Evolutionary conservation across 176 grass and related monocot genomes (phyloP), one percentile per base, ranked within the genome.

Genomic region (Raddia distichophylla): DNA sequence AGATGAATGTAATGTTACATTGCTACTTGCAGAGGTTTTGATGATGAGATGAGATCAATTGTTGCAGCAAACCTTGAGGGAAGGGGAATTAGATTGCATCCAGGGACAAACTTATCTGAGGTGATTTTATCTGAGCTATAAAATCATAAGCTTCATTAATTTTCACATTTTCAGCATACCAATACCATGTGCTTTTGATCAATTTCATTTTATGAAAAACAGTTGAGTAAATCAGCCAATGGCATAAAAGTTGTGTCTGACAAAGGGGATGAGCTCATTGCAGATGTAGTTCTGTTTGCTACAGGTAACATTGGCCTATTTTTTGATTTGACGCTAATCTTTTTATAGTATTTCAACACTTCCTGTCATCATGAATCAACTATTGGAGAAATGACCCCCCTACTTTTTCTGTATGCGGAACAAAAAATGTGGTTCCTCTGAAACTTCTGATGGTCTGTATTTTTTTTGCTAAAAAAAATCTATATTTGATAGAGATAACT

Each of bases 231-330:
- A 92, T 95, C 84, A 35, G 84, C 84, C 1, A 86, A 89, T 67
- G 96, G 93, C 32, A 91, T 98, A 80, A 93, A 84, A 91, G 96
- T 91, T 84, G 78, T 98, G 60, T 86, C 90, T 35, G 86, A 93
- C 78, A 87, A 95, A 54, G 96, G 96, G 63, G 90, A 98, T 65
- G 93, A 95, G 79, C 4, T 98, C 40, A 79, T 86, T 87, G 90
- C 96, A 62, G 96, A 93, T 82, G 90, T 93, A 80, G 96, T 98
- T 82, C 86, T 98, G 61, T 98, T 98, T 88, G 96, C 96, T 50
- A 98, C 96, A 93, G 96, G 96, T 98, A 89, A 93, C 95, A 89
- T 69, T 69, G 61, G 13, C 0, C 3, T 70, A 80, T 3, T 45
- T 74, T 60, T 19, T 7, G 9, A 46, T 73, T 42, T 42, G 18